These are phyloP conservation scores for Talaromyces sp. DNA, from an alignment of 2,329 filamentous ascomycete genomes.

Conservation along the genomic window DNA sequence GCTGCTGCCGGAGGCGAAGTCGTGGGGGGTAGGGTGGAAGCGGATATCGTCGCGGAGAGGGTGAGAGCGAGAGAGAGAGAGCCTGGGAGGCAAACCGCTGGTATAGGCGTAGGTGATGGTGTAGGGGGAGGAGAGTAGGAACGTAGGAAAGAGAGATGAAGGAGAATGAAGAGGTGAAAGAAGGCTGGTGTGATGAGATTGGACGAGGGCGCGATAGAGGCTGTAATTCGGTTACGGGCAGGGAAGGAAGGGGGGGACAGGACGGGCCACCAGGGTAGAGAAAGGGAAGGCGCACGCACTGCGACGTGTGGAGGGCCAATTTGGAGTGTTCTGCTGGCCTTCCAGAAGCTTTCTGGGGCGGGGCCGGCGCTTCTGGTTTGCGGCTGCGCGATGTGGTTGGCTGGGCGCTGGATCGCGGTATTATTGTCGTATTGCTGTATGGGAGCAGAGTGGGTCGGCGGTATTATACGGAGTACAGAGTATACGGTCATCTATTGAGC, in stretches of 20 bases:
- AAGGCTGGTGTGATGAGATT: not conserved
- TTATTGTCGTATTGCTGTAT: not conserved
- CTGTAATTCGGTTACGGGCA: not conserved
- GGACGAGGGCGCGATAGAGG: conserved; percentile 1
- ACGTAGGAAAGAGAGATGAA: not conserved
- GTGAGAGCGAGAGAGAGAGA: too few relatives aligned
- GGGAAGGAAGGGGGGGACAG: not conserved
- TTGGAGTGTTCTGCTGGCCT: conserved; percentile 13
- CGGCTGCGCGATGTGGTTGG: not conserved
- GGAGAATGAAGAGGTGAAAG: not conserved
- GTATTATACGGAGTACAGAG: too few relatives aligned
- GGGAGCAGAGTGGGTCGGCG: not conserved
- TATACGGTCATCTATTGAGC: not conserved
- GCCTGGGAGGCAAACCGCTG: not conserved
- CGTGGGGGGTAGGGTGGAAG: not conserved
- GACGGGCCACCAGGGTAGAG: not conserved
- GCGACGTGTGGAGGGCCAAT: not conserved
- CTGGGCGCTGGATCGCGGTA: not conserved
- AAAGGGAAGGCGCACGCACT: not conserved
- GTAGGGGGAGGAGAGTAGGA: not conserved
- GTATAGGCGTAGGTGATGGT: too few relatives aligned
- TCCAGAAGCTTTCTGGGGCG: conserved; percentile 19
- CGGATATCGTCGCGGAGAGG: too few relatives aligned
- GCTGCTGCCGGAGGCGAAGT: not conserved
- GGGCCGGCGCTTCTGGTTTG: conserved; percentile 5